These are phyloP conservation scores for Mucor indicus DNA, from an alignment of 371 early-diverging fungal species.

Conservation along the genomic window DNA sequence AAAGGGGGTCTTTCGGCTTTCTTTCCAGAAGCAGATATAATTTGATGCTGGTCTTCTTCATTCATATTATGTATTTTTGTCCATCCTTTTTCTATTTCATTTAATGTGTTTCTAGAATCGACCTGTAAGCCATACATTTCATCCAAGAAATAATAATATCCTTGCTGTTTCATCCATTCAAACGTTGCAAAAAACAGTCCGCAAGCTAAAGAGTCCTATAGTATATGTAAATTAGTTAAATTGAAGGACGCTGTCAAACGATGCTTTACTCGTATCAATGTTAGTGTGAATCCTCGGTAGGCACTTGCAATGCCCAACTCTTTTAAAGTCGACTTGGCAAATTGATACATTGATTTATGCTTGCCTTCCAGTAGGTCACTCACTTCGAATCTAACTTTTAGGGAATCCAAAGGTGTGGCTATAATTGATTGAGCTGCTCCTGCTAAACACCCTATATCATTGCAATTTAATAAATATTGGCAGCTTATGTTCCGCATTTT, in stretches of 20 bases:
- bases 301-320: slow-evolving; percentile 63
- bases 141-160: slow-evolving; percentile 58
- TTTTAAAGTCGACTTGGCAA: slow-evolving; percentile 61
- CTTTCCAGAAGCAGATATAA: slow-evolving; percentile 7
- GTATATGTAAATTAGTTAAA: background rate
- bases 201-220: slow-evolving; percentile 69
- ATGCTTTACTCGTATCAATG: slow-evolving; percentile 54
- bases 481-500: background rate
- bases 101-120: slow-evolving; percentile 32
- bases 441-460: slow-evolving; percentile 55
- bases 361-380: slow-evolving; percentile 73
- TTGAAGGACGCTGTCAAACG: background rate
- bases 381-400: slow-evolving; percentile 74
- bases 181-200: slow-evolving; percentile 78
- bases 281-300: slow-evolving; percentile 70
- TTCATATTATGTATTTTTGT: slow-evolving; percentile 15
- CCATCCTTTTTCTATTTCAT: slow-evolving; percentile 30
- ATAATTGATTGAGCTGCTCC: slow-evolving; percentile 74
- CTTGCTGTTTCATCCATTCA: slow-evolving; percentile 72
- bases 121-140: slow-evolving; percentile 56
- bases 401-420: slow-evolving; percentile 73
- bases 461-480: too few relatives aligned
- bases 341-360: slow-evolving; percentile 66
- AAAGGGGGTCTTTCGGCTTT: slow-evolving; percentile 45
- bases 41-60: slow-evolving; percentile 8